These are phyloP conservation scores for Colletotrichum camelliae DNA, from an alignment of 2,329 filamentous ascomycete genomes.

Conservation along the genomic window DNA sequence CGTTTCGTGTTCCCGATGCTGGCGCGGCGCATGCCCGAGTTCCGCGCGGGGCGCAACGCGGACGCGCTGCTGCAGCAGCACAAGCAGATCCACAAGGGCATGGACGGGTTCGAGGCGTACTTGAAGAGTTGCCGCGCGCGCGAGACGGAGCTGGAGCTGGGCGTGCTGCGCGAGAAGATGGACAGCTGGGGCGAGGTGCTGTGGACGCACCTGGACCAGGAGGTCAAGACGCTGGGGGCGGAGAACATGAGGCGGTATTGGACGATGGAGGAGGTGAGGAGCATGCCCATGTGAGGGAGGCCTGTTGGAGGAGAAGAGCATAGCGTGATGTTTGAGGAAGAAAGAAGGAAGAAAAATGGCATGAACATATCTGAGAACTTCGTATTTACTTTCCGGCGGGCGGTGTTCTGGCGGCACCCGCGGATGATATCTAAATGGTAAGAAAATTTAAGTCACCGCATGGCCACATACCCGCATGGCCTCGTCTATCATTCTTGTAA, in stretches of 20 bases:
- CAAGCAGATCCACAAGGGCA: constrained; percentile 76
- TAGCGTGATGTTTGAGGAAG: not conserved
- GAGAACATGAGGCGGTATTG: constrained; percentile 90
- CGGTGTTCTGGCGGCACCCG: not conserved
- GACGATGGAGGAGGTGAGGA: constrained; percentile 75
- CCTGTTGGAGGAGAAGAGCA: not conserved
- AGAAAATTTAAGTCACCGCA: not conserved
- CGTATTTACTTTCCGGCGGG: not conserved
- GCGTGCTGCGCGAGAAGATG: constrained; percentile 72
- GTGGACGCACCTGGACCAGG: constrained; percentile 84
- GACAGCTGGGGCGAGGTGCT: constrained; percentile 80
- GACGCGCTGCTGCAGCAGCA: constrained; percentile 77
- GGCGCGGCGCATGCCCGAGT: constrained; percentile 80
- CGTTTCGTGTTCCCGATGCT: constrained; percentile 79
- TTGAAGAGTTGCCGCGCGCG: constrained; percentile 65
- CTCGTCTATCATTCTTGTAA: not conserved
- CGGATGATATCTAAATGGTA: not conserved
- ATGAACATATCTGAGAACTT: constrained; percentile 1
- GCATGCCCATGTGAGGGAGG: constrained; percentile 66
- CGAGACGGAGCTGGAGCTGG: constrained; percentile 63
- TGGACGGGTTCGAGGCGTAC: constrained; percentile 73
- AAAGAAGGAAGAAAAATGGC: not conserved
- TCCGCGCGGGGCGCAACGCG: constrained; percentile 58
- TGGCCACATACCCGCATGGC: not conserved
- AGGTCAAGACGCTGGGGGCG: constrained; percentile 78